These are phyloP conservation scores for Colletotrichum phormii DNA, from an alignment of 2,329 filamentous ascomycete genomes.

Conservation along the genomic window DNA sequence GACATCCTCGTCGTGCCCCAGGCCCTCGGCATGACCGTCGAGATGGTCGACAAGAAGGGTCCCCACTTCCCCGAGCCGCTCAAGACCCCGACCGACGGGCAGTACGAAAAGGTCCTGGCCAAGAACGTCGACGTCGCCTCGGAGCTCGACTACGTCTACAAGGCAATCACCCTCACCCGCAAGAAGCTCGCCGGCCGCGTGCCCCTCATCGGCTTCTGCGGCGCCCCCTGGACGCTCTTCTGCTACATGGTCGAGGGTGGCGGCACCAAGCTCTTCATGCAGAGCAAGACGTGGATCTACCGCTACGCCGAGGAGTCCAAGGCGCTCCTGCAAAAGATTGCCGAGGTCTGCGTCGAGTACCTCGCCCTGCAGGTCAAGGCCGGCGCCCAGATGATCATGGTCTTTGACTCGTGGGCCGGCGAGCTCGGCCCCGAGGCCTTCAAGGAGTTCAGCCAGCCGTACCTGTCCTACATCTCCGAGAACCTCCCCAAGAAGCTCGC, in stretches of 20 bases:
- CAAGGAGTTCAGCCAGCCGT: constrained; percentile 86
- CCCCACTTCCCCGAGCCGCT: constrained; percentile 93
- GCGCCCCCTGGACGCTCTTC: constrained; percentile 94
- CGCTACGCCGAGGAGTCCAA: constrained; percentile 85
- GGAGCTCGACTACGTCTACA: constrained; percentile 94
- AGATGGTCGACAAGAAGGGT: constrained; percentile 98
- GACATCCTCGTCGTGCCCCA: constrained; percentile 98
- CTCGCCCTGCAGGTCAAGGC: constrained; percentile 92
- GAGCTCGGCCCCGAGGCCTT: constrained; percentile 90
- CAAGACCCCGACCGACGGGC: constrained; percentile 80
- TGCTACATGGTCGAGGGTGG: constrained; percentile 99
- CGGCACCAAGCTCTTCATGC: constrained; percentile 92
- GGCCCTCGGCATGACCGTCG: constrained; percentile 97
- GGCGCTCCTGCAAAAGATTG: constrained; percentile 87
- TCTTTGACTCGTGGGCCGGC: constrained; percentile 98
- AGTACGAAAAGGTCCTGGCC: constrained; percentile 82
- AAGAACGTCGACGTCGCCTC: constrained; percentile 85
- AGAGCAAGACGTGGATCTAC: constrained; percentile 97
- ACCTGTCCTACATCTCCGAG: constrained; percentile 84
- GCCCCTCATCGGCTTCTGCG: constrained; percentile 95
- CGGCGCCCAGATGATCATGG: constrained; percentile 94
- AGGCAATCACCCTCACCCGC: constrained; percentile 91
- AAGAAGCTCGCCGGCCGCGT: constrained; percentile 89
- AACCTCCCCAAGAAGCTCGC: constrained; percentile 80
- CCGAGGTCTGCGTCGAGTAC: constrained; percentile 94